A percentile compares a stretch with the other conserved stretches of the same genome.
Evolutionary conservation across 495 filamentous ascomycete species (phyloP).

Genomic region (Cetradonia linearis): DNA sequence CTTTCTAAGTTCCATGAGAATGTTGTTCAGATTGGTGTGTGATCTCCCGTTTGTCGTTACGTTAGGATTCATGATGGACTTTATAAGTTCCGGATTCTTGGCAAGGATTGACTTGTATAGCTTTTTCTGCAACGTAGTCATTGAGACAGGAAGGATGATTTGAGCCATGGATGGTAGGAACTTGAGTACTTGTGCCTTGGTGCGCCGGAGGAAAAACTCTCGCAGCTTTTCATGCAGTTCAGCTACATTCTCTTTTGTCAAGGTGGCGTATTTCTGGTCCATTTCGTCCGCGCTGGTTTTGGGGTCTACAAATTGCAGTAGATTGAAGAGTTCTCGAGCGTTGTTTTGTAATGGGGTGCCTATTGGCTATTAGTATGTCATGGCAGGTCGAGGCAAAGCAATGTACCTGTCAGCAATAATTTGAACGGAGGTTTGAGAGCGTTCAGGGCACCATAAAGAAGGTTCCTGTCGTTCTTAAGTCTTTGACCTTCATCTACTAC

Average conservation of each 20-base stretch:
- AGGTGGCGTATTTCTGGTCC: conserved; percentile 61
- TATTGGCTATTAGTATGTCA: conserved; percentile 39
- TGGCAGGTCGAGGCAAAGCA: background rate
- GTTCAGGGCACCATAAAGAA: conserved; percentile 64
- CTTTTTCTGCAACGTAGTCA: conserved; percentile 86
- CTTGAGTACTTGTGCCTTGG: conserved; percentile 78
- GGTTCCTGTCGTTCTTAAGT: conserved; percentile 82
- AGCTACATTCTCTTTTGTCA: conserved; percentile 70
- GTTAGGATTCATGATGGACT: conserved; percentile 61
- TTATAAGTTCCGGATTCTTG: conserved; percentile 81
- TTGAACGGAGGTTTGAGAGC: conserved; percentile 67
- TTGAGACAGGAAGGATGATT: conserved; percentile 86
- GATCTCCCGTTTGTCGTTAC: conserved; percentile 41
- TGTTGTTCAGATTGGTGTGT: conserved; percentile 74
- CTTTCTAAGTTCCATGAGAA: conserved; percentile 90
- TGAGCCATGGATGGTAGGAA: conserved; percentile 89
- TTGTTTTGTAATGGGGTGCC: conserved; percentile 94
- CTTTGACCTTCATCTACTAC: conserved; percentile 96
- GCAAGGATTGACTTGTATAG: conserved; percentile 88
- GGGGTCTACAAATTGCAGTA: conserved; percentile 82
- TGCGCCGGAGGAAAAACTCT: conserved; percentile 72
- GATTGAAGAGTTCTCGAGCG: conserved; percentile 83
- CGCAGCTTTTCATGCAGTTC: conserved; percentile 76
- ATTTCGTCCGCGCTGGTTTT: conserved; percentile 56
- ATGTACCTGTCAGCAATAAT: conserved; percentile 72